Percentiles rank a stretch among this genome's conserved stretches.
Evolutionary conservation across 2,329 filamentous ascomycete species (phyloP).

Genomic region (Xylariaceae sp.): DNA sequence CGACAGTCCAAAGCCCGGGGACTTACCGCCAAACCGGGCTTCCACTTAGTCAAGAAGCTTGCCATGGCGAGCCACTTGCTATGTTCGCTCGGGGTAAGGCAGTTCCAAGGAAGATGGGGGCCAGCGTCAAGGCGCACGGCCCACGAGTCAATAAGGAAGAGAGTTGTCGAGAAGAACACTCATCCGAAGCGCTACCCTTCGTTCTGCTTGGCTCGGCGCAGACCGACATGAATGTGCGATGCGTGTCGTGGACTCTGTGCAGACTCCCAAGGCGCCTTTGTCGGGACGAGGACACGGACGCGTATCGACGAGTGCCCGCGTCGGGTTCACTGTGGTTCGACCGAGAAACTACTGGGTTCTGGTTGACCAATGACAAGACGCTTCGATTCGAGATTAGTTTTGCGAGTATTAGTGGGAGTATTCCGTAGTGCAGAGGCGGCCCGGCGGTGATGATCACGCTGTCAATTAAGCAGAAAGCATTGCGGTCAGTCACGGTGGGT

Average conservation of each 20-base stretch:
- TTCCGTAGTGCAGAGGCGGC: neutral
- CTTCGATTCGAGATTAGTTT: constrained; percentile 3
- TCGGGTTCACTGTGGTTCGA: neutral
- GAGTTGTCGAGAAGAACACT: constrained; percentile 20
- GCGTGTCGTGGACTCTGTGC: neutral
- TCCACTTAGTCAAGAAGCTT: constrained; percentile 56
- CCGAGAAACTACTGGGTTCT: neutral
- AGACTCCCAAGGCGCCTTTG: constrained; percentile 10
- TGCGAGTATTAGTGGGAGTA: neutral
- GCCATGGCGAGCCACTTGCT: constrained; percentile 40
- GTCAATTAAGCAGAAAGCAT: constrained; percentile 9
- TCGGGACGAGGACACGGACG: neutral
- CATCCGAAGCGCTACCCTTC: constrained; percentile 24
- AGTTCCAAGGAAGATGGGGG: constrained; percentile 11
- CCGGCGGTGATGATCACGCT: neutral
- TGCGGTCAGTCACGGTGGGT: neutral
- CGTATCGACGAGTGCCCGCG: neutral
- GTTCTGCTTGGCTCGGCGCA: constrained; percentile 10
- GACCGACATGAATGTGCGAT: constrained; percentile 6
- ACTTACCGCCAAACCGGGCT: constrained; percentile 51
- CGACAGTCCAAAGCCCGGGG: constrained; percentile 7
- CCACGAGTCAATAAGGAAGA: constrained; percentile 20
- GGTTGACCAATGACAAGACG: constrained; percentile 2
- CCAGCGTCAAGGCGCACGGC: constrained; percentile 27
- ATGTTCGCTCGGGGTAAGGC: constrained; percentile 1